Percentiles rank a stretch among this genome's conserved stretches.
phyloP scores from a whole-genome alignment of 169 alveolate genomes.

The Cryptosporidium canis region DNA sequence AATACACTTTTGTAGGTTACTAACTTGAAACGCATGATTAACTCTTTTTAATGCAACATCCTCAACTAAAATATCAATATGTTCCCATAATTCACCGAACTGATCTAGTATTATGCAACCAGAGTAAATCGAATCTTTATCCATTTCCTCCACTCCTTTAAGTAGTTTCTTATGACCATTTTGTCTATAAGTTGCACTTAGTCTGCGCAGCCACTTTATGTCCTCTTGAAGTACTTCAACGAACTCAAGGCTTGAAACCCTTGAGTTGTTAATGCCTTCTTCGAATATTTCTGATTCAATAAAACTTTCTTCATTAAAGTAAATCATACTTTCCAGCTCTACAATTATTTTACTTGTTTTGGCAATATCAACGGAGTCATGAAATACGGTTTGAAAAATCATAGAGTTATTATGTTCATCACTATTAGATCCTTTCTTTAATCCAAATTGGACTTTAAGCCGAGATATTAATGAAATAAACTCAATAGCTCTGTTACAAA shows the following conservation, averaged over 20 bases:
- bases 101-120: constrained; percentile 49
- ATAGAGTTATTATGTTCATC: constrained; percentile 12
- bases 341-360: constrained; percentile 54
- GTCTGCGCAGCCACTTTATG: constrained; percentile 31
- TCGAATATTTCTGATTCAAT: neutral
- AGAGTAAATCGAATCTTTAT: neutral
- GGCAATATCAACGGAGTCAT: constrained; percentile 23
- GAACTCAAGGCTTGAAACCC: constrained; percentile 10
- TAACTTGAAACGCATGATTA: constrained; percentile 9
- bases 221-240: constrained; percentile 64
- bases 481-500: constrained; percentile 47
- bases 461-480: constrained; percentile 25
- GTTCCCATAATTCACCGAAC: constrained; percentile 67
- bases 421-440: constrained; percentile 1
- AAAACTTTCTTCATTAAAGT: neutral
- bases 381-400: constrained; percentile 2
- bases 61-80: constrained; percentile 31
- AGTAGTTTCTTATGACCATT: constrained; percentile 46
- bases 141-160: constrained; percentile 34
- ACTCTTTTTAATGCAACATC: constrained; percentile 24
- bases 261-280: neutral
- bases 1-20: constrained; percentile 43
- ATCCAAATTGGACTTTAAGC: constrained; percentile 5
- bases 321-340: constrained; percentile 52
- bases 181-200: constrained; percentile 66